Percentiles rank a stretch among this genome's conserved stretches.
phyloP scores from a whole-genome alignment of 1,284 basidiomycete genomes.

The Pseudozyma thailandica region DNA sequence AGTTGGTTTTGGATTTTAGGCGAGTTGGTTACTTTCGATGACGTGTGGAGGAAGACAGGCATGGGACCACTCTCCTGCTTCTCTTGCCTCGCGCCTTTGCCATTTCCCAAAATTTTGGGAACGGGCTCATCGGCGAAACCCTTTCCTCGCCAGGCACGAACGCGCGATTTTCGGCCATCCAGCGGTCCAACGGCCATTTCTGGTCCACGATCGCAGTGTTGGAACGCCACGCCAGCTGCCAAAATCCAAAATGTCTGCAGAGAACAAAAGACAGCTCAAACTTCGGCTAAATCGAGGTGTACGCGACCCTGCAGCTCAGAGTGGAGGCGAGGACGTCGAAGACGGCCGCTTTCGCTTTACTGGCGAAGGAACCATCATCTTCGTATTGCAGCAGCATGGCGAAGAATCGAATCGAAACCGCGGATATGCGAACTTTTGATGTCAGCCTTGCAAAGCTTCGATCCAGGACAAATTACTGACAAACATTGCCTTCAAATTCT shows the following conservation, averaged over 20 bases:
- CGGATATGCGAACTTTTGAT: neutral
- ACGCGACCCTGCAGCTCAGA: conserved; percentile 36
- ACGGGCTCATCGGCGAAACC: conserved; percentile 11
- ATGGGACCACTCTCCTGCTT: neutral
- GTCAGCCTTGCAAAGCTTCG: neutral
- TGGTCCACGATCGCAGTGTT: too few relatives aligned
- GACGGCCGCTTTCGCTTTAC: neutral
- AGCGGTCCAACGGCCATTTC: too few relatives aligned
- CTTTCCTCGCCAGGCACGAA: conserved; percentile 2
- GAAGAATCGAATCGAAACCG: neutral
- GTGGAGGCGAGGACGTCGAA: too few relatives aligned
- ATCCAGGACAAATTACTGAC: conserved; percentile 10
- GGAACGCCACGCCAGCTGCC: neutral
- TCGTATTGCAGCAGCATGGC: too few relatives aligned
- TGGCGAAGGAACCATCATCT: too few relatives aligned
- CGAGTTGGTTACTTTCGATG: neutral
- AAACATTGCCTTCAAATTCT: neutral
- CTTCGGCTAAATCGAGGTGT: conserved; percentile 9
- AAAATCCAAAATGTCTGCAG: conserved; percentile 1
- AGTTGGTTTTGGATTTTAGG: conserved; percentile 2
- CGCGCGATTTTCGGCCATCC: conserved; percentile 24
- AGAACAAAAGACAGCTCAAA: neutral
- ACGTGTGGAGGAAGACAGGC: conserved; percentile 35
- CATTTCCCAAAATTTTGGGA: conserved; percentile 35
- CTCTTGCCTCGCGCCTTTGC: neutral